phyloP scores from a whole-genome alignment of 768 basidiomycete genomes.

The Strobilomyces confusus region DNA sequence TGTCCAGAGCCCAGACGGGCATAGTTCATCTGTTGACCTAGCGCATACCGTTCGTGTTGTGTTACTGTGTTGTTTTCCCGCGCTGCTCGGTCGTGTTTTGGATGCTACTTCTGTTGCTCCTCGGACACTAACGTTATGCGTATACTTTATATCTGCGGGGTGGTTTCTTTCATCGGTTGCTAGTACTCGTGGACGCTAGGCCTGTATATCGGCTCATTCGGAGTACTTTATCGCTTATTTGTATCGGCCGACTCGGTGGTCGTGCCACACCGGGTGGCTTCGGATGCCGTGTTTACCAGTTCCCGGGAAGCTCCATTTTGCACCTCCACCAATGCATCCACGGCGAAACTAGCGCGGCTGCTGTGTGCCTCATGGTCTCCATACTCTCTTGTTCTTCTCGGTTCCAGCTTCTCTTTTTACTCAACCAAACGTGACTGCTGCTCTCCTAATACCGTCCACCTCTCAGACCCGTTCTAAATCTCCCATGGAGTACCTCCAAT shows the following conservation, averaged over 20 bases:
- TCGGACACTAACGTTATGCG: conserved; percentile 1
- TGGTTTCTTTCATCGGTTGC: background rate
- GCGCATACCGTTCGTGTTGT: conserved; percentile 1
- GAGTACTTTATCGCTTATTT: background rate
- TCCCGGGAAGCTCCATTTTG: background rate
- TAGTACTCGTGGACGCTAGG: background rate
- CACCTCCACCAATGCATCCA: conserved; percentile 14
- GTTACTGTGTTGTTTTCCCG: background rate
- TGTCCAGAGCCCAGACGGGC: background rate
- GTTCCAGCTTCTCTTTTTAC: background rate
- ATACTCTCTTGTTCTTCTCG: background rate
- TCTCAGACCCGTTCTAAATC: background rate
- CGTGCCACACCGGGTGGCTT: background rate
- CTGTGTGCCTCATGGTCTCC: conserved; percentile 14
- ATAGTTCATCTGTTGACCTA: background rate
- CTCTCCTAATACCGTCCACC: background rate
- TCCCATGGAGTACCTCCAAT: conserved; percentile 24
- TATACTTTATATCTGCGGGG: background rate
- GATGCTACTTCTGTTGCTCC: background rate
- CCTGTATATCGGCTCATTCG: conserved; percentile 8
- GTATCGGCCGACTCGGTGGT: conserved; percentile 12
- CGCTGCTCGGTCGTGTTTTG: background rate
- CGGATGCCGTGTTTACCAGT: conserved; percentile 1
- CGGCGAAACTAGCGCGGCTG: conserved; percentile 21
- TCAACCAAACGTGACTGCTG: background rate